Conservation (phyloP, 2,329 filamentous ascomycete species). For the Emmonsiellopsis sp. region DNA sequence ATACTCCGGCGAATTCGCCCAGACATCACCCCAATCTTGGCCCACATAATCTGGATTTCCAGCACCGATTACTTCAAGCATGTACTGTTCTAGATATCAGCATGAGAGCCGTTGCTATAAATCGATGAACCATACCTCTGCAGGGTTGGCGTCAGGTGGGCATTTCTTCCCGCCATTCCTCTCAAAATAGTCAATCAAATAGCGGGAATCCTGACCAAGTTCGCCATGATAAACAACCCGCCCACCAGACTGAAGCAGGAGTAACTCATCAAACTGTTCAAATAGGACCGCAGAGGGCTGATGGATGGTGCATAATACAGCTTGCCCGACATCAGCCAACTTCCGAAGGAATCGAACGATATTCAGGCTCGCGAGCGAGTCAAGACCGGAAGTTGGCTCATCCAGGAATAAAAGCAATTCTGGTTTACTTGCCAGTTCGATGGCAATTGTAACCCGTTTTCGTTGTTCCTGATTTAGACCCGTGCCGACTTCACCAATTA, state of each 20-base stretch:
- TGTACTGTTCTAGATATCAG: conserved; percentile 48
- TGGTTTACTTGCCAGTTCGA: conserved; percentile 54
- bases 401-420: conserved; percentile 54
- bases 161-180: conserved; percentile 54
- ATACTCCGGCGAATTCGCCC: conserved; percentile 46
- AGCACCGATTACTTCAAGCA: conserved; percentile 65
- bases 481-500: conserved; percentile 50
- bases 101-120: neutral
- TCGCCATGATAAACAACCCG: conserved; percentile 76
- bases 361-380: conserved; percentile 60
- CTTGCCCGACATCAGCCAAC: conserved; percentile 66
- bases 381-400: conserved; percentile 57
- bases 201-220: conserved; percentile 64
- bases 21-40: conserved; percentile 55
- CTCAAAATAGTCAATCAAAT: conserved; percentile 64
- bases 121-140: conserved; percentile 38
- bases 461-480: conserved; percentile 58
- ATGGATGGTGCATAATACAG: conserved; percentile 84
- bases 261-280: conserved; percentile 75
- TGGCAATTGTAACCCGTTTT: conserved; percentile 57
- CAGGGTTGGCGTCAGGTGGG: conserved; percentile 56
- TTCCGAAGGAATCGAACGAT: conserved; percentile 55
- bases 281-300: conserved; percentile 81
- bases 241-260: conserved; percentile 70
- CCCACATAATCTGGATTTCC: conserved; percentile 52